phyloP scores from a whole-genome alignment of 2,329 filamentous ascomycete genomes.

The Penicillium sp. region DNA sequence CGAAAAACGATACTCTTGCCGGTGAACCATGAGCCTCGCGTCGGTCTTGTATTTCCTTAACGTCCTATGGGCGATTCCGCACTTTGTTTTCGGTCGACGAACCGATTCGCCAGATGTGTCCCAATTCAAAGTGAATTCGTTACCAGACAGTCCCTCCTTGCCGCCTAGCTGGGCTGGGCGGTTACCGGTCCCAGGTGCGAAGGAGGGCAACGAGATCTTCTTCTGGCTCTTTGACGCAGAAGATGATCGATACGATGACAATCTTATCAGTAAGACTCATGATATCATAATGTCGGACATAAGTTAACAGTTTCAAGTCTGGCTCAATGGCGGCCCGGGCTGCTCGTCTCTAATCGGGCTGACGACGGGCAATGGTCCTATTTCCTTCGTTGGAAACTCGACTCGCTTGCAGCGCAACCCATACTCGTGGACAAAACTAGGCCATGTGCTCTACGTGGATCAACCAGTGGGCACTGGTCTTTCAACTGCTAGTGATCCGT shows the following conservation, averaged over 20 bases:
- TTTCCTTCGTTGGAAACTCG: conserved; percentile 29
- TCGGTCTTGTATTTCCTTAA: conserved; percentile 20
- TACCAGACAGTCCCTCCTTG: conserved; percentile 27
- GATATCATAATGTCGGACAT: background rate
- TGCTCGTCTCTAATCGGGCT: conserved; percentile 34
- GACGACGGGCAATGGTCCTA: conserved; percentile 31
- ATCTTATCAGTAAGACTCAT: conserved; percentile 30
- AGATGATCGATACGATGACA: conserved; percentile 26
- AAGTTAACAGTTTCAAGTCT: conserved; percentile 20
- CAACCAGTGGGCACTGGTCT: conserved; percentile 36
- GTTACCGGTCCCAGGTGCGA: conserved; percentile 26
- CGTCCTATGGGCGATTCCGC: conserved; percentile 14
- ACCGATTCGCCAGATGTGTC: conserved; percentile 4
- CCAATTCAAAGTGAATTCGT: conserved; percentile 26
- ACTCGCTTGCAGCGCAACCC: conserved; percentile 22
- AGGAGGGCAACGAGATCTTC: conserved; percentile 31
- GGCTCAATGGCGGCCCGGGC: conserved; percentile 36
- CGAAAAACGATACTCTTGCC: no score
- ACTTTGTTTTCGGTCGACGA: conserved; percentile 7
- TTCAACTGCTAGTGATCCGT: conserved; percentile 28
- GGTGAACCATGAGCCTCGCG: conserved; percentile 19
- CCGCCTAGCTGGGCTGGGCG: conserved; percentile 34
- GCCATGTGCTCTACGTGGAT: conserved; percentile 35
- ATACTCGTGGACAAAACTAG: conserved; percentile 30
- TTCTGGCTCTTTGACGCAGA: conserved; percentile 37